Conservation (phyloP, 202 grass and related monocot genomes). For the Hordeum pubiflorum region DNA sequence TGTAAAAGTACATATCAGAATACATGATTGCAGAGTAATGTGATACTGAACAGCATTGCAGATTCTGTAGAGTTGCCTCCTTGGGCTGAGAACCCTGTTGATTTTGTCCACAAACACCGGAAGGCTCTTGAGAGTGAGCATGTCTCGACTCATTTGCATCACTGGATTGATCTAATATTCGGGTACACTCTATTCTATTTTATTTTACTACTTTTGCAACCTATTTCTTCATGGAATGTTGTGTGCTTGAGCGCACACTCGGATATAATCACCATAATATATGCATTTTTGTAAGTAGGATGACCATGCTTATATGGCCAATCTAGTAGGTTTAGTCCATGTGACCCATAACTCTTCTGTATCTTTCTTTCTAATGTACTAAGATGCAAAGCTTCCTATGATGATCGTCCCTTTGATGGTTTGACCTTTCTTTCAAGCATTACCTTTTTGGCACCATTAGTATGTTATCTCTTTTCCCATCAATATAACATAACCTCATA, state of each 20-base stretch:
- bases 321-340: neutral
- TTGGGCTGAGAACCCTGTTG: conserved; percentile 87
- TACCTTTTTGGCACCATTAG: neutral
- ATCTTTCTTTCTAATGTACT: conserved; percentile 1
- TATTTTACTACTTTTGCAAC: neutral
- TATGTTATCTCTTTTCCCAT: neutral
- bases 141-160: conserved; percentile 87
- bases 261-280: neutral
- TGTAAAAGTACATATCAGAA: neutral
- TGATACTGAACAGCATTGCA: conserved; percentile 35
- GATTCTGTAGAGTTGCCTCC: conserved; percentile 87
- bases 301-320: neutral
- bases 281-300: neutral
- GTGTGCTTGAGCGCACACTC: neutral
- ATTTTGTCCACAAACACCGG: conserved; percentile 98
- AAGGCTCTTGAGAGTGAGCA: conserved; percentile 96
- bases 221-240: neutral
- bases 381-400: neutral
- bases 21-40: conserved; percentile 4
- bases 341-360: neutral
- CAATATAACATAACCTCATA: neutral
- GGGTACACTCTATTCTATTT: conserved; percentile 55
- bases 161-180: conserved; percentile 98
- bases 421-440: neutral
- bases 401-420: neutral